These are phyloP conservation scores for Multifurca ochricompacta DNA, from an alignment of 768 basidiomycete genomes.

Conservation along the genomic window DNA sequence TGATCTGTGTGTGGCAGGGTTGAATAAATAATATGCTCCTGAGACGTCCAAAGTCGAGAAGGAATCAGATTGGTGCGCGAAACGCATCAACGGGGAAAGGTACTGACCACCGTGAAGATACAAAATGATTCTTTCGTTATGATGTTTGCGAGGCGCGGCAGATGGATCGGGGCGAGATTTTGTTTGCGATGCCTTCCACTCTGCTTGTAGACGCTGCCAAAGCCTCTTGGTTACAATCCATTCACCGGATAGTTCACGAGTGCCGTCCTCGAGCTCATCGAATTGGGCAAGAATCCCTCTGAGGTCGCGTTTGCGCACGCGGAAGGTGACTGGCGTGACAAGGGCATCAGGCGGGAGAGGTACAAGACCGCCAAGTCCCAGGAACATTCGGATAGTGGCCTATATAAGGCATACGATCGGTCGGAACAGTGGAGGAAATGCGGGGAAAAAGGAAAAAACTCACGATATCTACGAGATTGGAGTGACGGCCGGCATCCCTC, in stretches of 20 bases:
- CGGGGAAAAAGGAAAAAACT: conserved; percentile 25
- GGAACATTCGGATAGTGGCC: conserved; percentile 49
- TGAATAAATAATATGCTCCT: conserved; percentile 92
- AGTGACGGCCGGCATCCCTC: conserved; percentile 75
- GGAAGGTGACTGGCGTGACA: conserved; percentile 91
- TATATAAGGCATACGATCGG: conserved; percentile 16
- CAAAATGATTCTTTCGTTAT: conserved; percentile 74
- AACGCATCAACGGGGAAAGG: background rate
- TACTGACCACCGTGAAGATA: conserved; percentile 85
- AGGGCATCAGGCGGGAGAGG: conserved; percentile 89
- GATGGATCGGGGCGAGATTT: conserved; percentile 12
- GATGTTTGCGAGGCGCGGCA: conserved; percentile 30
- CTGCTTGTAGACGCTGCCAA: conserved; percentile 80
- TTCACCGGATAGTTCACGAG: conserved; percentile 81
- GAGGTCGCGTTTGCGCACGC: conserved; percentile 61
- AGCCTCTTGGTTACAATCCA: conserved; percentile 94
- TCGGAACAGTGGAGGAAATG: background rate
- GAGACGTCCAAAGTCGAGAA: conserved; percentile 7
- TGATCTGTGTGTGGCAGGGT: conserved; percentile 81
- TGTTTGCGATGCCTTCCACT: conserved; percentile 49
- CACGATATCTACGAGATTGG: conserved; percentile 77
- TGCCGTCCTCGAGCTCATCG: conserved; percentile 70
- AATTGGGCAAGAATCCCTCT: conserved; percentile 72
- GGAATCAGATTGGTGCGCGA: background rate
- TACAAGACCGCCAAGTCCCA: conserved; percentile 72